A percentile compares a stretch with the other conserved stretches of the same genome.
Conservation (phyloP, 192 early-diverging fungal species). For the Coemansia sp. region DNA sequence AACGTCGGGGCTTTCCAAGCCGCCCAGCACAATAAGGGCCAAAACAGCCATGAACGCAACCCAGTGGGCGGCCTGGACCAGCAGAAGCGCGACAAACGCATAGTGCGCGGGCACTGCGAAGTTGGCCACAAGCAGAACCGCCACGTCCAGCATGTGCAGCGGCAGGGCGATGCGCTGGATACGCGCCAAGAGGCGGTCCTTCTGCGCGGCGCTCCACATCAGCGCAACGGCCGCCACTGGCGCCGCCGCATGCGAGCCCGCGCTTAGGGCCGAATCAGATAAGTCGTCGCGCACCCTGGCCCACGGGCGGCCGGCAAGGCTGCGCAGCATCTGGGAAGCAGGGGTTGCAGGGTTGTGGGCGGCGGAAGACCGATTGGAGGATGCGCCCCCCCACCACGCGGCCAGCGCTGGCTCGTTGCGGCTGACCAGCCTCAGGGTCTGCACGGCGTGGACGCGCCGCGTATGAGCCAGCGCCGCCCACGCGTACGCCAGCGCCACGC, state of each 20-base stretch:
- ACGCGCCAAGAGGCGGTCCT: constrained; percentile 31
- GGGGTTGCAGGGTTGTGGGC: neutral
- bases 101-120: constrained; percentile 43
- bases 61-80: constrained; percentile 49
- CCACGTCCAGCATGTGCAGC: constrained; percentile 29
- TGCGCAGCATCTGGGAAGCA: constrained; percentile 3
- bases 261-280: neutral
- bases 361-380: neutral
- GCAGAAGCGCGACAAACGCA: constrained; percentile 39
- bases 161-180: constrained; percentile 19
- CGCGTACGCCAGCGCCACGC: constrained; percentile 26
- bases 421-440: constrained; percentile 41
- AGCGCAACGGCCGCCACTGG: constrained; percentile 18
- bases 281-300: neutral
- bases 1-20: constrained; percentile 29
- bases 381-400: constrained; percentile 15
- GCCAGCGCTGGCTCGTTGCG: constrained; percentile 34
- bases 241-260: neutral
- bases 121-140: constrained; percentile 11
- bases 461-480: constrained; percentile 37
- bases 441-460: constrained; percentile 35
- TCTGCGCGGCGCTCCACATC: constrained; percentile 43
- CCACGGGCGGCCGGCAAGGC: constrained; percentile 12
- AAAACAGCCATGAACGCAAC: constrained; percentile 32
- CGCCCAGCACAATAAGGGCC: constrained; percentile 10